Conservation (phyloP, 495 filamentous ascomycete genomes). For the Penicillium argentinense region DNA sequence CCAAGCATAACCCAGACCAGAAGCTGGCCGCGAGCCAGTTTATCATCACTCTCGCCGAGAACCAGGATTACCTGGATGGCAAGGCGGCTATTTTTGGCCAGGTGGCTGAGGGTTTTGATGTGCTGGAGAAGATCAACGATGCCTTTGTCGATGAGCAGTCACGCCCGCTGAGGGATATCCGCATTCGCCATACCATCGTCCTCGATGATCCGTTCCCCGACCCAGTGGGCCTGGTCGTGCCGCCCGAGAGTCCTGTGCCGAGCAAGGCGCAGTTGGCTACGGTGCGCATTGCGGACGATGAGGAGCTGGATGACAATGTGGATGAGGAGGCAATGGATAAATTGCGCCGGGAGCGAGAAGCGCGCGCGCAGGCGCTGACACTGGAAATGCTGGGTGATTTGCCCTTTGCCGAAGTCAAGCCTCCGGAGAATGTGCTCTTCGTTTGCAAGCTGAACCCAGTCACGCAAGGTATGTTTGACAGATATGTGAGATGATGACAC, state of each 20-base stretch:
- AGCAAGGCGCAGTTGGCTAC: conserved; percentile 85
- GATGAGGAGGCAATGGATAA: conserved; percentile 79
- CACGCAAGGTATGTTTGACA: conserved; percentile 61
- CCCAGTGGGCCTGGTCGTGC: conserved; percentile 70
- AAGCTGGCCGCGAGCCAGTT: conserved; percentile 86
- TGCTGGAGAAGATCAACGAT: conserved; percentile 88
- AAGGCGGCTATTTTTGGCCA: conserved; percentile 93
- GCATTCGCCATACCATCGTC: conserved; percentile 85
- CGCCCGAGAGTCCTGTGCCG: conserved; percentile 77
- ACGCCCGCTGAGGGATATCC: conserved; percentile 84
- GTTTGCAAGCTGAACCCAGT: conserved; percentile 99
- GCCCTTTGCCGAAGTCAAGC: conserved; percentile 96
- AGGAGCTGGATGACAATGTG: conserved; percentile 72
- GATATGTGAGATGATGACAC: not conserved
- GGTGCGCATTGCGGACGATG: conserved; percentile 87
- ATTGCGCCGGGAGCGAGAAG: conserved; percentile 82
- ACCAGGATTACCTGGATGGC: conserved; percentile 84
- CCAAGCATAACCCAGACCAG: conserved; percentile 73
- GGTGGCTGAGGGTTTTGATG: conserved; percentile 91
- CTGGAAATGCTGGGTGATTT: conserved; percentile 98
- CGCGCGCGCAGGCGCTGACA: conserved; percentile 89
- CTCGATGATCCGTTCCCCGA: conserved; percentile 89
- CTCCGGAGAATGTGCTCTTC: conserved; percentile 95
- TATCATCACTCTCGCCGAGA: conserved; percentile 82
- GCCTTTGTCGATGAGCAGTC: conserved; percentile 82